A percentile compares a stretch with the other conserved stretches of the same genome.
Conservation (phyloP, 2,329 filamentous ascomycete species). For the Xylariaceae sp. region DNA sequence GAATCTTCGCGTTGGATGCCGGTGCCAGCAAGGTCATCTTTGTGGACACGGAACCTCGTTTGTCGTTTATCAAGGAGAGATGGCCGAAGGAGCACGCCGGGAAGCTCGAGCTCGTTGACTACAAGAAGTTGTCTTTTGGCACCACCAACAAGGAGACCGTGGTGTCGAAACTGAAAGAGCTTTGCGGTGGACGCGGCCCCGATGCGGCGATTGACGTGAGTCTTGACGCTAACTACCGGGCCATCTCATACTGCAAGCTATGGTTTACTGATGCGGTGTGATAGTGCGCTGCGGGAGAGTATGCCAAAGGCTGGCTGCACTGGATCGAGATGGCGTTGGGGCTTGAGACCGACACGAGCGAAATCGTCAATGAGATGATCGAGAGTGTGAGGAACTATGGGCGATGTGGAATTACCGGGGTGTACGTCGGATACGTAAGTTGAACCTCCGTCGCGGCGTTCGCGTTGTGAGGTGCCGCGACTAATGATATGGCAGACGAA, state of each 20-base stretch:
- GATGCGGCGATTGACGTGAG: conserved; percentile 56
- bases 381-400: conserved; percentile 68
- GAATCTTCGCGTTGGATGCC: conserved; percentile 68
- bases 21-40: conserved; percentile 73
- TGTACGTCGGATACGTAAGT: conserved; percentile 57
- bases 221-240: neutral
- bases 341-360: conserved; percentile 78
- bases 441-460: neutral
- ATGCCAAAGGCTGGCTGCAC: conserved; percentile 58
- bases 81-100: conserved; percentile 47
- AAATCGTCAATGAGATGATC: conserved; percentile 77
- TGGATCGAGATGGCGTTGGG: conserved; percentile 58
- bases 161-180: conserved; percentile 66
- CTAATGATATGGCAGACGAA: conserved; percentile 67
- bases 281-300: conserved; percentile 60
- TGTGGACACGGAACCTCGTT: conserved; percentile 68
- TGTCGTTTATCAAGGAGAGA: conserved; percentile 63
- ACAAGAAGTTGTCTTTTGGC: conserved; percentile 53
- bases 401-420: conserved; percentile 71
- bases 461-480: conserved; percentile 37
- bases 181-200: conserved; percentile 67
- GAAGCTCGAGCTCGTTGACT: conserved; percentile 67
- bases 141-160: conserved; percentile 59
- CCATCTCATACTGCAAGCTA: neutral
- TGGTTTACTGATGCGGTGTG: neutral